phyloP scores from a whole-genome alignment of 345 rosid species.

The Citrus glauca region DNA sequence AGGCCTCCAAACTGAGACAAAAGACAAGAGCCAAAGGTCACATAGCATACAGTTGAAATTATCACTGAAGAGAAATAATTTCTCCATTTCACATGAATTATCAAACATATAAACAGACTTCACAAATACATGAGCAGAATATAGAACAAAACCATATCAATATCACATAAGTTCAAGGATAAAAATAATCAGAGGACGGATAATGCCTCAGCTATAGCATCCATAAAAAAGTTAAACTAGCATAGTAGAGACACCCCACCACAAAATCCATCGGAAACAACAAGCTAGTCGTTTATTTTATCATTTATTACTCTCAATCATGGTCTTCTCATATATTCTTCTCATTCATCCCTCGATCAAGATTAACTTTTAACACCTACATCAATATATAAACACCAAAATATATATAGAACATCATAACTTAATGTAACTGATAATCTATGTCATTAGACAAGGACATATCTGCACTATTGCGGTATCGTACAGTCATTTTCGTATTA shows the following conservation, averaged over 20 bases:
- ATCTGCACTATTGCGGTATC: too few species aligned
- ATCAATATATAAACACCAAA: not conserved
- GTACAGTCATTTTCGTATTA: too few species aligned
- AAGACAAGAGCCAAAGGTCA: constrained; percentile 1
- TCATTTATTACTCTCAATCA: too few species aligned
- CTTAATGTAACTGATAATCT: not conserved
- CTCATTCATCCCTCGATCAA: not conserved
- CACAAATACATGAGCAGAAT: not conserved
- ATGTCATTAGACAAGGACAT: too few species aligned
- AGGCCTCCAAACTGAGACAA: constrained; percentile 84
- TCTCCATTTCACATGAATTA: not conserved
- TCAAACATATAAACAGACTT: not conserved
- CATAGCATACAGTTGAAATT: not conserved
- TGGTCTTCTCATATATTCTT: not conserved
- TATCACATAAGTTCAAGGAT: too few species aligned
- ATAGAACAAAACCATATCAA: not conserved
- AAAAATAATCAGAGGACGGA: not conserved
- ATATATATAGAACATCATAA: not conserved
- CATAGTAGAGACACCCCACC: not conserved
- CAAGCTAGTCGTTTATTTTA: not conserved
- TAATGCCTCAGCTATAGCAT: not conserved
- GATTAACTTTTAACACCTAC: not conserved
- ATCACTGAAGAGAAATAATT: not conserved
- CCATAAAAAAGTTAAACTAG: not conserved
- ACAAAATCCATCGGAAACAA: not conserved